phyloP scores from a whole-genome alignment of 768 basidiomycete species.

The Gloeopeniophorella convolvens region DNA sequence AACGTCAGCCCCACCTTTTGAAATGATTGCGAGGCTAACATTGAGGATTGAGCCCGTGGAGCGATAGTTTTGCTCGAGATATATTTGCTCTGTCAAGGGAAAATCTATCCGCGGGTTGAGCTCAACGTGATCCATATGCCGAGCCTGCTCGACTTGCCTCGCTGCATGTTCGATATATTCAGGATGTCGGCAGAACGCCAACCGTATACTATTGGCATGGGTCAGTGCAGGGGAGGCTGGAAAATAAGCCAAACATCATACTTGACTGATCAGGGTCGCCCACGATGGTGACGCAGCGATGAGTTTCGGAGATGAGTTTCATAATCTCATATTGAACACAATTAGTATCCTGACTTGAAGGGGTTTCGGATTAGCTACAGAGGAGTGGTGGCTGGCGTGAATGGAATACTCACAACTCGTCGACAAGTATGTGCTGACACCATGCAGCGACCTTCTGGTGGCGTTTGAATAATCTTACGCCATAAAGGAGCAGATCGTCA shows the following conservation, averaged over 20 bases:
- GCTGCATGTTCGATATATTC: slow-evolving; percentile 67
- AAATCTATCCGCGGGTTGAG: slow-evolving; percentile 46
- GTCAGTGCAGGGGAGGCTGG: not conserved
- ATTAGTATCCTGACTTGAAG: slow-evolving; percentile 69
- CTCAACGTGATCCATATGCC: not conserved
- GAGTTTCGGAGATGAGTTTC: slow-evolving; percentile 49
- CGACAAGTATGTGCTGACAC: slow-evolving; percentile 68
- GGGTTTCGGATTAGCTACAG: not conserved
- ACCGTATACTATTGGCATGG: slow-evolving; percentile 54
- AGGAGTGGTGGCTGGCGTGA: no score
- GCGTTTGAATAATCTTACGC: slow-evolving; percentile 53
- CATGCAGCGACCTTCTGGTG: slow-evolving; percentile 45
- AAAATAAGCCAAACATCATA: slow-evolving; percentile 25
- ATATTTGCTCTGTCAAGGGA: slow-evolving; percentile 53
- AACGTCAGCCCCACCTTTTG: slow-evolving; percentile 49
- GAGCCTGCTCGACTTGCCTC: slow-evolving; percentile 34
- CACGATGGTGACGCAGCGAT: slow-evolving; percentile 65
- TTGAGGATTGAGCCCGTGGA: slow-evolving; percentile 72
- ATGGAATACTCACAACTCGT: slow-evolving; percentile 61
- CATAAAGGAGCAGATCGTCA: slow-evolving; percentile 75
- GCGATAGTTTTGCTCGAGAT: slow-evolving; percentile 83
- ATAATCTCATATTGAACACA: slow-evolving; percentile 76
- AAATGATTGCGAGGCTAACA: slow-evolving; percentile 70
- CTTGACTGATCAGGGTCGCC: slow-evolving; percentile 92
- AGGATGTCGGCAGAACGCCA: slow-evolving; percentile 80